Base-by-base conservation (phyloP, 208 protist species). In the Leishmania amazonensis region DNA sequence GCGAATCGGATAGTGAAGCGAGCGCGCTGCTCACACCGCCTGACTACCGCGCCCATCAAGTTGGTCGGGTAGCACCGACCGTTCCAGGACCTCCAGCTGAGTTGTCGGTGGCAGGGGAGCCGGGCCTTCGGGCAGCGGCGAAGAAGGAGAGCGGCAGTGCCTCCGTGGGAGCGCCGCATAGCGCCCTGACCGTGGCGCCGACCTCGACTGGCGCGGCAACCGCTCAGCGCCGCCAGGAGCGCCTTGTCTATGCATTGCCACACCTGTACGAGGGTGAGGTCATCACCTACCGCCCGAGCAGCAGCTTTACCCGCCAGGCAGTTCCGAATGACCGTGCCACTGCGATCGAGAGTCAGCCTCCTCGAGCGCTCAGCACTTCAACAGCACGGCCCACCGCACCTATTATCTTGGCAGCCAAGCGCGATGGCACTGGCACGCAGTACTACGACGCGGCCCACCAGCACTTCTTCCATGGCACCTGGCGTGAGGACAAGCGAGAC, bases 391-490 rank as follows among this genome's bases (percentile, higher is more conserved):
- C 75, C 49, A 60, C 76, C 2, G 19, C 67, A 24, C 67, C 80
- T 24, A 0, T 57, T 4, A 5, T 83, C 21, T 68, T 84, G 49
- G 6, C 67, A 2, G 76, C 71, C 8, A 67, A 76, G n/a, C 83
- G 89, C 13, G 84, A 88, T 3, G 89, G 86, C 31, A 42, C 74
- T 35, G 86, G 83, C 35, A 87, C 76, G 28, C 71, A 83, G 78
- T 88, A 88, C 47, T 87, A 92, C 78, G 89, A 92, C 38, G 75
- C 83, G 9, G 65, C 19, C 13, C 40, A 45, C 57, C 11, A 73
- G n/a, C 58, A 74, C 78, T 91, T 88, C 60, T 95, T 90, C 70
- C 67, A 83, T 0, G 93, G 93, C 15, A 62, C 49, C 70, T 96
- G 93, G 93, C 68, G 35, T n/a, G 47, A 87, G 9, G 89, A 94